Conservation (phyloP, 805 yeast genomes). For the Metahyphopichia silvanorum region DNA sequence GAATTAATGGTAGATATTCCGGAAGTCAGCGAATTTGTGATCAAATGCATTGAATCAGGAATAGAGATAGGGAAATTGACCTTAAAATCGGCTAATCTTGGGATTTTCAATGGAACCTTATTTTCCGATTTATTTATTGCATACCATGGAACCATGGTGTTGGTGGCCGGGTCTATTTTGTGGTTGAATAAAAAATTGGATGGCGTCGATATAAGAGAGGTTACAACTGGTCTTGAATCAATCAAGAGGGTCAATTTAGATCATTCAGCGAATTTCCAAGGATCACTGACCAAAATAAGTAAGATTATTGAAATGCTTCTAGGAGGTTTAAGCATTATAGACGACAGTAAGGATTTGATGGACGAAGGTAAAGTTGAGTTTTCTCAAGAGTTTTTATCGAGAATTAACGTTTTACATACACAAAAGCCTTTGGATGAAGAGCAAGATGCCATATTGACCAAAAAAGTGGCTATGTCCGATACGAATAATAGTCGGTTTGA, state of each 20-base stretch:
- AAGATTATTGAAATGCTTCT: neutral
- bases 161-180: constrained; percentile 39
- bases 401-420: neutral
- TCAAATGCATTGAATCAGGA: constrained; percentile 34
- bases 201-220: neutral
- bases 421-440: constrained; percentile 1
- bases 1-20: neutral
- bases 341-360: neutral
- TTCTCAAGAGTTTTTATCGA: neutral
- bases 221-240: neutral
- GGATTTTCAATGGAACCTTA: constrained; percentile 43
- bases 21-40: neutral
- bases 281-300: neutral
- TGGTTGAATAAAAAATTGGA: constrained; percentile 7
- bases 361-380: neutral
- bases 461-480: no score
- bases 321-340: neutral
- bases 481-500: no score
- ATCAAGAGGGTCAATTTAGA: neutral
- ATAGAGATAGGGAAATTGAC: constrained; percentile 36
- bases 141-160: constrained; percentile 40
- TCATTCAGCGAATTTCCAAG: no score
- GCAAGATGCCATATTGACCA: neutral
- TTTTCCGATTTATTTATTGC: constrained; percentile 43
- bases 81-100: constrained; percentile 29